A percentile compares a stretch with the other conserved stretches of the same genome.
phyloP scores from a whole-genome alignment of 2,329 filamentous ascomycete genomes.

The Sporothrix brasiliensis region DNA sequence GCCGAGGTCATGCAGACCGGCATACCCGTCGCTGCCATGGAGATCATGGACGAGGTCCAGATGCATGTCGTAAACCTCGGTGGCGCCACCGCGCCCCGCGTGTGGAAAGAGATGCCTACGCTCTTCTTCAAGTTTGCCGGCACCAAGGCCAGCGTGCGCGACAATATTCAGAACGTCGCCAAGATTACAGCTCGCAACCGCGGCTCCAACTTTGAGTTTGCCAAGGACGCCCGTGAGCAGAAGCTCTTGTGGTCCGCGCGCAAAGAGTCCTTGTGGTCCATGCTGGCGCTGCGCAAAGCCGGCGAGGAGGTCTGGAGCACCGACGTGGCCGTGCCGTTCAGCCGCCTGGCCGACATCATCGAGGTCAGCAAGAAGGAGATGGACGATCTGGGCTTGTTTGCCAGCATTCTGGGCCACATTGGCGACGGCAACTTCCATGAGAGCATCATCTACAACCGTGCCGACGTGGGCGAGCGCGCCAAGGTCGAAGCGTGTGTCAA shows the following conservation, averaged over 20 bases:
- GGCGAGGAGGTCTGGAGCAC: slow-evolving; percentile 79
- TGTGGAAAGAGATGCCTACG: slow-evolving; percentile 76
- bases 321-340: slow-evolving; percentile 81
- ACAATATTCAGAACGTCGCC: slow-evolving; percentile 72
- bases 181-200: slow-evolving; percentile 66
- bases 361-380: slow-evolving; percentile 88
- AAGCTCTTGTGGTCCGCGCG: slow-evolving; percentile 77
- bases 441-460: slow-evolving; percentile 82
- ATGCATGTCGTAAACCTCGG: slow-evolving; percentile 81
- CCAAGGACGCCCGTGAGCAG: slow-evolving; percentile 69
- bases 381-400: slow-evolving; percentile 82
- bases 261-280: slow-evolving; percentile 83
- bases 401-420: slow-evolving; percentile 85
- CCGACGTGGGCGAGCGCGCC: slow-evolving; percentile 67
- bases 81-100: slow-evolving; percentile 66
- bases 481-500: slow-evolving; percentile 81
- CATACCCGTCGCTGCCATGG: slow-evolving; percentile 74
- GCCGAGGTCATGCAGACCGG: slow-evolving; percentile 75
- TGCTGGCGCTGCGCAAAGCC: slow-evolving; percentile 68
- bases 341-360: slow-evolving; percentile 70
- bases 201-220: slow-evolving; percentile 74
- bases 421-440: slow-evolving; percentile 96
- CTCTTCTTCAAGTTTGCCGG: slow-evolving; percentile 87
- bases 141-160: slow-evolving; percentile 73
- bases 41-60: slow-evolving; percentile 87